These are phyloP conservation scores for Cytospora leucostoma DNA, from an alignment of 2,329 filamentous ascomycete species.

Conservation along the genomic window DNA sequence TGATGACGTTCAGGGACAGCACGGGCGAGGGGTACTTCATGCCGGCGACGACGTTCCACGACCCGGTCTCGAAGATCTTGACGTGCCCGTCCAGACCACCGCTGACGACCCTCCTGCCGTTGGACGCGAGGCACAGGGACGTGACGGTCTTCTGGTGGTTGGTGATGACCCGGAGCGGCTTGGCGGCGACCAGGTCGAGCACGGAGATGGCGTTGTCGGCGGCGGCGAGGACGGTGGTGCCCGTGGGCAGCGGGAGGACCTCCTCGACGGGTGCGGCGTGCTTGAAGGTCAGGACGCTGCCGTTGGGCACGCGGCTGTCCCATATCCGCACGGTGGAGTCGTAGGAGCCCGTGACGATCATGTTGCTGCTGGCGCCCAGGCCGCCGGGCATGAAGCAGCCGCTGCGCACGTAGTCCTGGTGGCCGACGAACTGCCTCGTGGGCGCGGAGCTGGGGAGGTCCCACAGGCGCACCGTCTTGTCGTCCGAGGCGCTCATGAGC, in stretches of 20 bases:
- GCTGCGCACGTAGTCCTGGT: constrained; percentile 88
- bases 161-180: constrained; percentile 80
- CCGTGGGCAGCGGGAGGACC: constrained; percentile 83
- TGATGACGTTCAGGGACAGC: constrained; percentile 77
- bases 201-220: constrained; percentile 87
- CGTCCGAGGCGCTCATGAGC: constrained; percentile 87
- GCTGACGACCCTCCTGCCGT: constrained; percentile 78
- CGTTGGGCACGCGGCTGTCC: constrained; percentile 77
- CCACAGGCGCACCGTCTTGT: constrained; percentile 91
- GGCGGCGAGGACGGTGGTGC: constrained; percentile 82
- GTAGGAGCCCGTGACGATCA: constrained; percentile 89
- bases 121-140: constrained; percentile 76
- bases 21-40: constrained; percentile 93
- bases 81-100: constrained; percentile 93
- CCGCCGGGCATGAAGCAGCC: constrained; percentile 80
- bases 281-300: constrained; percentile 86
- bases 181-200: constrained; percentile 87
- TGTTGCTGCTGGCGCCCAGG: constrained; percentile 62
- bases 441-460: constrained; percentile 81
- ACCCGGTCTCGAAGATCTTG: constrained; percentile 92
- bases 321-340: constrained; percentile 91
- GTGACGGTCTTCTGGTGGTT: constrained; percentile 99
- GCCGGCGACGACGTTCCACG: constrained; percentile 95
- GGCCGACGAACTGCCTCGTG: constrained; percentile 77
- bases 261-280: constrained; percentile 86